Conservation (phyloP, 2,329 filamentous ascomycete genomes). For the Stagonosporopsis rhizophila region DNA sequence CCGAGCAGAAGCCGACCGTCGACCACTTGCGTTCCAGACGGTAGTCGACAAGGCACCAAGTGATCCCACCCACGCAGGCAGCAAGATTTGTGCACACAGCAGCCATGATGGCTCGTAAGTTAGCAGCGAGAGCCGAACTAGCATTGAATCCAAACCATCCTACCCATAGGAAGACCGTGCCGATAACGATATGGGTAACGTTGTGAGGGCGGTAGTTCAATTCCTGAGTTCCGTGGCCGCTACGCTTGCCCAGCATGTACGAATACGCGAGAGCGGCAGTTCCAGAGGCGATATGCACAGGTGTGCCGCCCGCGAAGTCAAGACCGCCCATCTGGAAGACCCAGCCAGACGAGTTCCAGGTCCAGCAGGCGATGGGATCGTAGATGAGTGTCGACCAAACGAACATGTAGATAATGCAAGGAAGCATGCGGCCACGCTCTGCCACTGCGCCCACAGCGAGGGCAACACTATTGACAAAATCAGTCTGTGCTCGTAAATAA, state of each 20-base stretch:
- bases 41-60: constrained; percentile 90
- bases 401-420: constrained; percentile 91
- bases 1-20: constrained; percentile 90
- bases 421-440: constrained; percentile 86
- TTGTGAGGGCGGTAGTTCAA: constrained; percentile 93
- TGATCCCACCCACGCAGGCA: constrained; percentile 83
- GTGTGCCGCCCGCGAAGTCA: constrained; percentile 89
- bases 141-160: constrained; percentile 97
- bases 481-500: background rate
- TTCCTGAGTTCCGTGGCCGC: constrained; percentile 84
- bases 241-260: constrained; percentile 86
- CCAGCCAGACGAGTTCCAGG: constrained; percentile 87
- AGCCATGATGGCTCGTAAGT: constrained; percentile 85
- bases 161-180: constrained; percentile 93
- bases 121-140: constrained; percentile 80
- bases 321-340: constrained; percentile 78
- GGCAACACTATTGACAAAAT: constrained; percentile 66
- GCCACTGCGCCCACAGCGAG: constrained; percentile 85
- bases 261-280: constrained; percentile 86
- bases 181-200: constrained; percentile 89
- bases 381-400: constrained; percentile 90
- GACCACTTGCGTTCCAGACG: constrained; percentile 90
- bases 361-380: constrained; percentile 94
- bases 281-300: constrained; percentile 87
- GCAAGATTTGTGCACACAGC: constrained; percentile 85